Base-by-base conservation (phyloP, 1,284 basidiomycete genomes). In the Trichosporon sp. region DNA sequence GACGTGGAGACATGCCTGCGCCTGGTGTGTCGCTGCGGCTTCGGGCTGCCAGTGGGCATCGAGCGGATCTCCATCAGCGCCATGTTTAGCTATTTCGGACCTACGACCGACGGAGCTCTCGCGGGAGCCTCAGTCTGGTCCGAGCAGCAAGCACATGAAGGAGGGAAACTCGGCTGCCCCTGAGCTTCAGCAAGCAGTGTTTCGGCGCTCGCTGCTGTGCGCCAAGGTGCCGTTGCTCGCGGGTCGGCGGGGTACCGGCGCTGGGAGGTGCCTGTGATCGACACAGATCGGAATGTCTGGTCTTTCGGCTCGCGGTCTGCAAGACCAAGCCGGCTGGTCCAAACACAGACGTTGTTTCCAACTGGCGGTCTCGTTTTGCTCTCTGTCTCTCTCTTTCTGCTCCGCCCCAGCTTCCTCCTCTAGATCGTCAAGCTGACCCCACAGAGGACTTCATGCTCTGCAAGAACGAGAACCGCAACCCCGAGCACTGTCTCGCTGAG, bases 361-460 rank as follows among this genome's bases (percentile, higher is more conserved):
- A n/a, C 7, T 42, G 18, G 8, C 12, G 18, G 18, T 5, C 5
- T 12, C 12, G 18, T 11, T 51, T 2, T 18, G 29, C 6, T 1
- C 3, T 9, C 56, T 8, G 5, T 27, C 1, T 56, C 53, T 31
- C 53, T 31, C 13, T 53, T 23, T 53, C 53, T 29, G 18, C 21
- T 21, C 18, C 3, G 18, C 5, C 25, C 23, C 47, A 23, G 47
- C 47, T 25, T 6, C 18, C 18, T 27, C 12, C 13, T 56, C n/a
- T 44, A 51, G 21, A 32, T 12, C 44, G 1, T n/a, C n/a, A 3
- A 23, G 47, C 65, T 71, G 25, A 62, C 62, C 62, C 25, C n/a
- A 15, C 80, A 97, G 95, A 98, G 88, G 96, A 99, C 86, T 99
- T 98, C 80, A 98, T 99, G 94, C 91, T 98, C 68, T 99, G 97